Percentiles rank a stretch among this genome's conserved stretches.
Evolutionary conservation across 2,329 filamentous ascomycete genomes (phyloP).

Genomic region (Paracoccidioides brasiliensis): DNA sequence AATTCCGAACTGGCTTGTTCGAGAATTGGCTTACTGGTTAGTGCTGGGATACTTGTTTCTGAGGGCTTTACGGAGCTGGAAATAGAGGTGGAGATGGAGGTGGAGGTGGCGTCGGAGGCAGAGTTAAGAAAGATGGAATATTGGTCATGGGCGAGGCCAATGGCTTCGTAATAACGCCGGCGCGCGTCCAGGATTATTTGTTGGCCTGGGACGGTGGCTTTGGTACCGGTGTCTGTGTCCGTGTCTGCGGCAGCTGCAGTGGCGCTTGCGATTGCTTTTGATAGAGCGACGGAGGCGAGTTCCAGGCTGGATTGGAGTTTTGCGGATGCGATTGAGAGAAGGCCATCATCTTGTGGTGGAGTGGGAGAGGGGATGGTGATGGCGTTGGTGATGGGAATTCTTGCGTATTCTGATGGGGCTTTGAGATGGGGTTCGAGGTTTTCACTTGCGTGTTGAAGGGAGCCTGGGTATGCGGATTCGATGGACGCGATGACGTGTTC

Average conservation of each 20-base stretch:
- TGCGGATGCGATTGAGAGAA: slow-evolving; percentile 56
- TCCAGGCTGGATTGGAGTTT: slow-evolving; percentile 57
- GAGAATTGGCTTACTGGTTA: slow-evolving; percentile 12
- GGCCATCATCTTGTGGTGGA: slow-evolving; percentile 32
- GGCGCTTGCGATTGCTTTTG: slow-evolving; percentile 52
- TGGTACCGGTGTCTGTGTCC: too few species aligned
- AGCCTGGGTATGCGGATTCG: not conserved
- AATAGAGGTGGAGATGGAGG: too few species aligned
- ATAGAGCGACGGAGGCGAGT: slow-evolving; percentile 58
- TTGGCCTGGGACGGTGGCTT: slow-evolving; percentile 40
- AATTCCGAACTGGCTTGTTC: slow-evolving; percentile 26
- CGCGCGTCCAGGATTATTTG: slow-evolving; percentile 46
- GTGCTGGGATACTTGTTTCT: slow-evolving; percentile 19
- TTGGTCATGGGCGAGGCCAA: slow-evolving; percentile 64
- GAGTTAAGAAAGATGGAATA: slow-evolving; percentile 63
- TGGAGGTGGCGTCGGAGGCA: too few species aligned
- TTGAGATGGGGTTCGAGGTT: not conserved
- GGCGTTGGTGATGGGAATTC: too few species aligned
- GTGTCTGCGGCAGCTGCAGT: too few species aligned
- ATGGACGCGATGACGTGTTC: not conserved
- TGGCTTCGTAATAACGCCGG: slow-evolving; percentile 62
- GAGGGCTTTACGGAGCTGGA: slow-evolving; percentile 29
- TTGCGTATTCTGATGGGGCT: not conserved
- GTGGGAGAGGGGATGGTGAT: not conserved
- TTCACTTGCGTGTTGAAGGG: not conserved